Percentiles rank a stretch among this genome's conserved stretches.
Evolutionary conservation across 1,284 basidiomycete genomes (phyloP).

Genomic region (Leccinum angustisporum): DNA sequence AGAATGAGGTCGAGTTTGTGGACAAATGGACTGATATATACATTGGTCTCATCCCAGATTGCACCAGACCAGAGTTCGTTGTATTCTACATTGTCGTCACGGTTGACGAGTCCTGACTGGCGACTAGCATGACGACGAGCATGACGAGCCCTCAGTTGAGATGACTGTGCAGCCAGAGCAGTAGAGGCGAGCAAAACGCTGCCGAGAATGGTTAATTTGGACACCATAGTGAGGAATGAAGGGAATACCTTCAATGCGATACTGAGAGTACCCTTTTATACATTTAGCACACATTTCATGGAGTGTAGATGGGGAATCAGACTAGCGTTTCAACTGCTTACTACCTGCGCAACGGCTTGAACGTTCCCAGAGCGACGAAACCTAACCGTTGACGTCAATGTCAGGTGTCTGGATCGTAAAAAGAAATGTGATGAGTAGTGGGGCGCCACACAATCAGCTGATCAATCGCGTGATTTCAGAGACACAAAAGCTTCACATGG

Average conservation of each 20-base stretch:
- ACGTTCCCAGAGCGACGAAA: background rate
- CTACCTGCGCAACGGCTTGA: too few relatives aligned
- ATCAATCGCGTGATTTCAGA: background rate
- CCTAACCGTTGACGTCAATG: background rate
- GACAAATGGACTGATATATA: conserved; percentile 5
- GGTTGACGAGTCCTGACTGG: conserved; percentile 9
- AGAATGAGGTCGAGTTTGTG: background rate
- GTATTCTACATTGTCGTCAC: conserved; percentile 11
- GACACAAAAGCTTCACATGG: background rate
- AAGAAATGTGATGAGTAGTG: background rate
- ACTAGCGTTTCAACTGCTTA: background rate
- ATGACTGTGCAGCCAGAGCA: conserved; percentile 20
- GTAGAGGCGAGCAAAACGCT: conserved; percentile 24
- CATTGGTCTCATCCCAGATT: conserved; percentile 4
- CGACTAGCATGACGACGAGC: conserved; percentile 14
- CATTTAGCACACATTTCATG: background rate
- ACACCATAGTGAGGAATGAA: conserved; percentile 11
- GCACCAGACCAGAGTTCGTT: conserved; percentile 25
- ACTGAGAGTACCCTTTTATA: background rate
- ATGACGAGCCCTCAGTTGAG: conserved; percentile 10
- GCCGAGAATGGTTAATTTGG: conserved; percentile 14
- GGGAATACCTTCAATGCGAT: background rate
- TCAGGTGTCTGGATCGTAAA: background rate
- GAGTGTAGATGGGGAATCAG: background rate
- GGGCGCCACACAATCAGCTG: background rate